Base-by-base conservation (phyloP, 192 early-diverging fungal genomes). In the Diversispora eburnea region DNA sequence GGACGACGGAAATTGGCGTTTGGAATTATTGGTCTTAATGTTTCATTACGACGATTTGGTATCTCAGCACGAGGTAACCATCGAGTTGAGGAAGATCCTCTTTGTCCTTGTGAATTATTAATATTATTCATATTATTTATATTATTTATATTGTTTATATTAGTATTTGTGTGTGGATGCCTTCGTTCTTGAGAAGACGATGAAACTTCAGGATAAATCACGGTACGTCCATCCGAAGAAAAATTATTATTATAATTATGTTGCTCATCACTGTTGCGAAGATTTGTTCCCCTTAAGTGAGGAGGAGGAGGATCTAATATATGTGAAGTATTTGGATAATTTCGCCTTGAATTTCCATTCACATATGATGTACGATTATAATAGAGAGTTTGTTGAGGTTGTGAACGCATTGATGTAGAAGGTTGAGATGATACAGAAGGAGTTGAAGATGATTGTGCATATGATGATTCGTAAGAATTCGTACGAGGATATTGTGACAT, bases 211-310 rank as follows among this genome's bases (percentile, higher is more conserved):
- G 42, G 33, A 58, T 17, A 70, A 5, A 48, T 55, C 22, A 55
- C 33, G 10, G 5, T 17, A 7, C 5, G 13, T 39, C 39, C 9
- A n/a, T 54, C 49, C 20, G 69, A 20, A 33, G 51, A 15, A 57
- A 55, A 8, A 56, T 54, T 58, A 70, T 45, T 70, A 22, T 15
- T 70, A 59, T 70, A 70, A 42, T 15, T 41, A 58, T 45, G 52
- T 55, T 58, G 69, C 17, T 69, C 67, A 4, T 19, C 22, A 41
- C 15, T 39, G 55, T 33, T 55, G n/a, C 55, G n/a, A 62, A 15
- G 7, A 17, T 33, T 17, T n/a, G 60, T 22, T 42, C 60, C n/a
- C 41, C 60, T 17, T 7, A 42, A 6, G 1, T 8, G 20, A 12
- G 4, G 20, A 33, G 22, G 57, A 33, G 20, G 57, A 42, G 60